Conservation (phyloP, 306 rosid genomes). For the Cucurbita argyrosperma region DNA sequence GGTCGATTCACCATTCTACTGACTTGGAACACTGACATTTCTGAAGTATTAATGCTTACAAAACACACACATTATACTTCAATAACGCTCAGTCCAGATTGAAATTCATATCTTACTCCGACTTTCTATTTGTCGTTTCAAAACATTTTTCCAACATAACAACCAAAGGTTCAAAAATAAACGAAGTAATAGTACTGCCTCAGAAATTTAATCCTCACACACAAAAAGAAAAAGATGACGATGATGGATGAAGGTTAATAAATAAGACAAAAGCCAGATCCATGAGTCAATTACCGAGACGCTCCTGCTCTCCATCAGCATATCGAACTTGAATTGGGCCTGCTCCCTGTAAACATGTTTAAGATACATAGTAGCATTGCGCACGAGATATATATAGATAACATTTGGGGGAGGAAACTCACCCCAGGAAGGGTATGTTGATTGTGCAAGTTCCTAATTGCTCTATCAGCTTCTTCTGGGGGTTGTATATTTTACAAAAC, state of each 20-base stretch:
- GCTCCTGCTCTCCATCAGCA: constrained; percentile 98
- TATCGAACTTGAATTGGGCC: constrained; percentile 98
- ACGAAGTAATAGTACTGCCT: not conserved
- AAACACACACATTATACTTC: not conserved
- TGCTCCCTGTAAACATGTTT: constrained; percentile 41
- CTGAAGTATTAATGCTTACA: not conserved
- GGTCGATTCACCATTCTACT: not conserved
- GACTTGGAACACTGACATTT: not conserved
- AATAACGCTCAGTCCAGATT: not conserved
- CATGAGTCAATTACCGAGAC: constrained; percentile 56
- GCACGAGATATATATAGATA: constrained; percentile 8
- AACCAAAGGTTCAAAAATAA: not conserved
- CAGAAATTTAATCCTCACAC: not conserved
- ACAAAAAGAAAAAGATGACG: not conserved
- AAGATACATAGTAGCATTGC: constrained; percentile 13
- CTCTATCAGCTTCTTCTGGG: constrained; percentile 89
- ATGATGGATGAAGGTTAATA: not conserved
- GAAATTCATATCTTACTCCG: not conserved
- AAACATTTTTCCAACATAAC: not conserved
- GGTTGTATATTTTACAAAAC: constrained; percentile 83
- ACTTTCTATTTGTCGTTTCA: not conserved
- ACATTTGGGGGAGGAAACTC: constrained; percentile 24
- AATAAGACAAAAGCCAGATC: not conserved
- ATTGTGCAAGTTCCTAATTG: constrained; percentile 90
- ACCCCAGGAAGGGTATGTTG: constrained; percentile 94